Base-by-base conservation (phyloP, 2,329 filamentous ascomycete species). In the Peltaster fructicola region DNA sequence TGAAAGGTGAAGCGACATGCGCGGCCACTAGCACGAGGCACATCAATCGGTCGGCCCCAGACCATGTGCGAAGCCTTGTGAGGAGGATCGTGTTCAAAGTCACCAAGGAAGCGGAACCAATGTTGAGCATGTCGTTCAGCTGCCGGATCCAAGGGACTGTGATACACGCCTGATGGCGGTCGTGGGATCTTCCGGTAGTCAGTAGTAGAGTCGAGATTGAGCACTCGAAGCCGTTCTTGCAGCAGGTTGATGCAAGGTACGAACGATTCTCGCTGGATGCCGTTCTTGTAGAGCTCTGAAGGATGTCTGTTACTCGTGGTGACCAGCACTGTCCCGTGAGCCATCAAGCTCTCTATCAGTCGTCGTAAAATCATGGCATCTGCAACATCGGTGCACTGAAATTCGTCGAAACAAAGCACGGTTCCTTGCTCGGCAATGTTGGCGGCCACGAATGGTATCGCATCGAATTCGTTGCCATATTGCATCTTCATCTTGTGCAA, bases 231-330 rank as follows among this genome's bases (percentile, higher is more conserved):
- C 3, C 74, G 70, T 18, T 63, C 67, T 50, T 93, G 85, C 21
- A 98, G 70, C 4, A 98, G 72, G 34, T 84, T 75, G 45, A 98
- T 98, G 37, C 85, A 91, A 0, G 88, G 88, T 24, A 98, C 68
- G 48, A 98, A 98, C 5, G 80, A 91, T 39, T 91, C 75, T 30
- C 88, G 73, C 55, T 98, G 88, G 35, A 98, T 85, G 28, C 88
- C 88, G 48, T 98, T 98, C 53, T 88, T 92, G 62, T 98, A 98
- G 6, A 98, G 65, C 31, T 98, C 85, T 43, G 90, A 73, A 0
- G 88, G 88, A 40, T 93, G 84, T n/a, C 88, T 68, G 52, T 98
- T 98, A 6, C 81, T 91, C 1, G 88, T 98, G 5, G 88, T 95
- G 15, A 98, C 76, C 25, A 98, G 64, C 9, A 95, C 84, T 3